Base-by-base conservation (phyloP, 257 asterid genomes). In the Solanum neorickii region DNA sequence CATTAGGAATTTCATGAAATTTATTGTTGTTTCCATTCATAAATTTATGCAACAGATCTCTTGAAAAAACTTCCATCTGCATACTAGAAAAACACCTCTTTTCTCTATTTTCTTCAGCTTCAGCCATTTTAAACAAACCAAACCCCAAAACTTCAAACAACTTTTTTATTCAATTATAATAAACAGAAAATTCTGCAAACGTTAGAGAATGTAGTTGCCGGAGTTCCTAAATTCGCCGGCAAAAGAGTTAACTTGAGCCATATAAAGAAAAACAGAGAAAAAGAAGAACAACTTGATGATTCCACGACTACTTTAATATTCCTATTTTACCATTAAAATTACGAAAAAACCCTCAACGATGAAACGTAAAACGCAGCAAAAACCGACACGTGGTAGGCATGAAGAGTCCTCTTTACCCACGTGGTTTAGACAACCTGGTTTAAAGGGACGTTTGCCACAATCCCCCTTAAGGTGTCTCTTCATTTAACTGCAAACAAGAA, bases 351-450 rank as follows among this genome's bases (percentile, higher is more conserved):
- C 49, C 77, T 41, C 76, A 87, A 72, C 41, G 20, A 65, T 25
- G 94, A 87, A 85, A 91, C 92, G 93, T 89, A 87, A 83, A 68
- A 73, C 37, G 84, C 37, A 37, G 21, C 25, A 9, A 73, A 65
- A 60, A 42, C 9, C 1, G 94, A 89, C 95, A 94, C 96, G 98
- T 94, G 96, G 84, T 49, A 52, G 41, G 72, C 12, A 47, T 29
- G 83, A 68, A 35, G 60, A 39, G 29, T 78, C 65, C 84, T 78
- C 27, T 78, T 46, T 78, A 23, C 41, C 91, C 97, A 94, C 95
- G 96, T 95, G 94, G 93, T 89, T 78, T 74, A 44, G 87, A 90
- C 88, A 86, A 60, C 90, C 87, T 62, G 89, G 75, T 89, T 90
- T 85, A 83, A 52, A 72, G 85, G 91, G 90, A 82, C 90, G 84